Conservation (phyloP, 176 grass and related monocot genomes). For the Carex littledalei region DNA sequence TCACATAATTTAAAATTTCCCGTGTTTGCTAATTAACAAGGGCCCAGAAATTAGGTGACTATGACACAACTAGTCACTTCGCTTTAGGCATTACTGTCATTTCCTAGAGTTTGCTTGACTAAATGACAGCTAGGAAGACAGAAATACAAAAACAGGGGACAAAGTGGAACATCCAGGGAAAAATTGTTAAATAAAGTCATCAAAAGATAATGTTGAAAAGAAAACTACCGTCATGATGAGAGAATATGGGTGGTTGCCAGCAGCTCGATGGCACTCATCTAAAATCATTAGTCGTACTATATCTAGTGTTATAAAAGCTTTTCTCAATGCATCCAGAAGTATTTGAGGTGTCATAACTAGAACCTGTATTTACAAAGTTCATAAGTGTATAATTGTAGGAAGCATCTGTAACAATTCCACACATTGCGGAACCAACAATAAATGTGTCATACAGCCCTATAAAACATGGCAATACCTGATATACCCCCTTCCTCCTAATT, state of each 20-base stretch:
- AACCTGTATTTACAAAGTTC: slow-evolving; percentile 42
- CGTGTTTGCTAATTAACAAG: slow-evolving; percentile 1
- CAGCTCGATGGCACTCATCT: slow-evolving; percentile 88
- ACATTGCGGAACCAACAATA: neutral
- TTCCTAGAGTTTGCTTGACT: neutral
- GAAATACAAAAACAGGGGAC: neutral
- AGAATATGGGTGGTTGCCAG: slow-evolving; percentile 72
- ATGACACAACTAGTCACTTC: neutral
- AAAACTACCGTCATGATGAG: slow-evolving; percentile 86
- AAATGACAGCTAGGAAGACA: neutral
- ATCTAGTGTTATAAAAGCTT: slow-evolving; percentile 68
- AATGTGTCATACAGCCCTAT: neutral
- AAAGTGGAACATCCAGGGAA: neutral
- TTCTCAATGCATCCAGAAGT: slow-evolving; percentile 67
- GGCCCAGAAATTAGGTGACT: neutral
- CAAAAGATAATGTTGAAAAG: neutral
- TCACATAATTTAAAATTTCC: neutral
- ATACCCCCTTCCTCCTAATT: neutral
- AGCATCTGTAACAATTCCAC: neutral
- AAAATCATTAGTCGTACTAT: slow-evolving; percentile 59
- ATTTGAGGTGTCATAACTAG: slow-evolving; percentile 91
- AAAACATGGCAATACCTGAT: neutral
- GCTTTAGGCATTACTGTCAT: neutral
- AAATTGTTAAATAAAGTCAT: neutral
- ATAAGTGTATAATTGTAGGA: neutral